These are phyloP conservation scores for Vigna trinervia DNA, from an alignment of 306 rosid species.

Conservation along the genomic window DNA sequence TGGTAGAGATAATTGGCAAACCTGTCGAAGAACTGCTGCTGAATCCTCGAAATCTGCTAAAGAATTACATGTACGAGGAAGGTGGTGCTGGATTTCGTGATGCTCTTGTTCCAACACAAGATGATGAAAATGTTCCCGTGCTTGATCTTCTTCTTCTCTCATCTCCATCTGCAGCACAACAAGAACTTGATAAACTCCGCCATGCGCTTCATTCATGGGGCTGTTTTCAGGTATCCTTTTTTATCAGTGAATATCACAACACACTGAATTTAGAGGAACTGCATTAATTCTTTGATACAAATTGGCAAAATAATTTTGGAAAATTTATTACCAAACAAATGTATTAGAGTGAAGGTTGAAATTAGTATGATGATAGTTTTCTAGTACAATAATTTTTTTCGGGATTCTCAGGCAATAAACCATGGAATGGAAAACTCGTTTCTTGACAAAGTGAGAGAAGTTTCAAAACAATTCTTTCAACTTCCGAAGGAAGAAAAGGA, in stretches of 20 bases:
- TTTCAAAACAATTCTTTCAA: conserved; percentile 52
- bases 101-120: conserved; percentile 41
- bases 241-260: no score
- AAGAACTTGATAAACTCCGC: conserved; percentile 47
- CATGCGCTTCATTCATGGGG: conserved; percentile 54
- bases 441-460: conserved; percentile 47
- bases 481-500: conserved; percentile 59
- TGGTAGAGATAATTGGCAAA: conserved; percentile 8
- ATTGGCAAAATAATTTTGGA: background rate
- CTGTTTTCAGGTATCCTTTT: conserved; percentile 50
- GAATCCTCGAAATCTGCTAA: conserved; percentile 45
- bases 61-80: conserved; percentile 41
- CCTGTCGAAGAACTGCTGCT: conserved; percentile 50
- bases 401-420: conserved; percentile 51
- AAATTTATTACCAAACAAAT: no score
- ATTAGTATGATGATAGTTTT: background rate
- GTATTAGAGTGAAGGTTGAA: background rate
- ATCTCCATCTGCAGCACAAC: conserved; percentile 26
- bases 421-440: conserved; percentile 50
- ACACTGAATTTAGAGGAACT: background rate
- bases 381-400: background rate
- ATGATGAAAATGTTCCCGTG: conserved; percentile 42
- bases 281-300: background rate
- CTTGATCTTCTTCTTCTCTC: conserved; percentile 47
- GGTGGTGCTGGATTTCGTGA: conserved; percentile 38